Evolutionary conservation across 768 basidiomycete genomes (phyloP).

Genomic region (Saitozyma sp.): DNA sequence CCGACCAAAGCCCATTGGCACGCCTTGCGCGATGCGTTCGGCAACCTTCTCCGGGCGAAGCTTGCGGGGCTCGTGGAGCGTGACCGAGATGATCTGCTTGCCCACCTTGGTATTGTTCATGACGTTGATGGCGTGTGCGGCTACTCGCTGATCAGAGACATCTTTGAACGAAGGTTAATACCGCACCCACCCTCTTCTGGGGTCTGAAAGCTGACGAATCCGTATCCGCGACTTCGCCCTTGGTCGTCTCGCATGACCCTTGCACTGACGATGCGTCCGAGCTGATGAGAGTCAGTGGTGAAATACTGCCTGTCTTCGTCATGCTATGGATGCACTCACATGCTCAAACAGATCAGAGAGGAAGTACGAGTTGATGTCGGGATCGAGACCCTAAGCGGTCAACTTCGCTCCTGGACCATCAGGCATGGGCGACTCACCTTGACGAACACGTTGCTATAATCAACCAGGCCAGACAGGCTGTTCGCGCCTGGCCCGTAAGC

Average conservation of each 20-base stretch:
- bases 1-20: conserved; percentile 11
- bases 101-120: conserved; percentile 32
- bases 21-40: not conserved
- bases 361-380: conserved; percentile 38
- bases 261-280: conserved; percentile 40
- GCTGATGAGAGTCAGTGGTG: conserved; percentile 8
- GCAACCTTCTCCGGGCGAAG: conserved; percentile 40
- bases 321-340: conserved; percentile 14
- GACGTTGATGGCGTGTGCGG: conserved; percentile 25
- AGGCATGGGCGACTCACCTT: conserved; percentile 22
- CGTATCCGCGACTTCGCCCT: conserved; percentile 89
- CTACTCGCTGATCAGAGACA: conserved; percentile 8
- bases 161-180: not conserved
- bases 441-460: conserved; percentile 41
- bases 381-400: conserved; percentile 33
- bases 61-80: conserved; percentile 39
- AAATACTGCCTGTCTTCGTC: too few species aligned
- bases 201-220: conserved; percentile 78
- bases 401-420: not conserved
- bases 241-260: conserved; percentile 91
- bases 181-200: conserved; percentile 37
- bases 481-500: conserved; percentile 32
- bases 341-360: conserved; percentile 30
- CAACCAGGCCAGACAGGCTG: conserved; percentile 39
- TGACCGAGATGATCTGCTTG: conserved; percentile 25